Evolutionary conservation across 805 yeast genomes (phyloP).

Genomic region (Pichia nakasei): DNA sequence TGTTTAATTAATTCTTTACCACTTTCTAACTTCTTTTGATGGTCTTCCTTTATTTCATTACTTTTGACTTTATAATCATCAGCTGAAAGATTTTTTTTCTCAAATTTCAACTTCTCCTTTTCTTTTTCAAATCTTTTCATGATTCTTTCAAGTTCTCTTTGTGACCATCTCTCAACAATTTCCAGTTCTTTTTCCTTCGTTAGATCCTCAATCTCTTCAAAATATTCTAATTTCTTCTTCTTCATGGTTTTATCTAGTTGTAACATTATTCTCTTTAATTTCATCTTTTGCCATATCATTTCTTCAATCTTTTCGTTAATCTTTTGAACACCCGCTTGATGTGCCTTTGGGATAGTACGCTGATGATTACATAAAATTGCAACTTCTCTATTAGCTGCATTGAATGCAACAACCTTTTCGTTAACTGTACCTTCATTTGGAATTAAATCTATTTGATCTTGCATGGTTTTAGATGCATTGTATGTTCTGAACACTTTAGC

Average conservation of each 20-base stretch:
- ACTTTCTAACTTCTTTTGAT: slow-evolving; percentile 46
- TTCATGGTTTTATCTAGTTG: slow-evolving; percentile 47
- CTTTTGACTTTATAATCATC: slow-evolving; percentile 45
- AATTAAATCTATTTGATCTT: slow-evolving; percentile 80
- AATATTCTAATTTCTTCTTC: slow-evolving; percentile 47
- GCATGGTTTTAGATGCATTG: slow-evolving; percentile 95
- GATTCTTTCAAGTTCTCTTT: slow-evolving; percentile 56
- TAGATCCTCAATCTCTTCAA: slow-evolving; percentile 59
- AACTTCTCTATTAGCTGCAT: slow-evolving; percentile 92
- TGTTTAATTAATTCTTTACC: slow-evolving; percentile 43
- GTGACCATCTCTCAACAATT: slow-evolving; percentile 52
- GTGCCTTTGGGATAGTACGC: slow-evolving; percentile 80
- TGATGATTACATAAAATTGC: slow-evolving; percentile 97
- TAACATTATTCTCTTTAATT: slow-evolving; percentile 63
- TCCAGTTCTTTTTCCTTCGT: slow-evolving; percentile 52
- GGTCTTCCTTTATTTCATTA: slow-evolving; percentile 42
- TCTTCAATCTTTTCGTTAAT: slow-evolving; percentile 72
- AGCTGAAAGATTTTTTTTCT: slow-evolving; percentile 45
- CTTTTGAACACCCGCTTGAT: slow-evolving; percentile 71
- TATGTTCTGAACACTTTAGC: slow-evolving; percentile 97
- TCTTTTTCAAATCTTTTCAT: slow-evolving; percentile 64
- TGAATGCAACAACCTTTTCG: slow-evolving; percentile 79
- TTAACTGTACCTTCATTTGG: slow-evolving; percentile 80
- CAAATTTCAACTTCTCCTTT: slow-evolving; percentile 60
- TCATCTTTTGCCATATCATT: slow-evolving; percentile 73